A percentile compares a stretch with the other conserved stretches of the same genome.
These are phyloP conservation scores for Hypoxylon trugodes DNA, from an alignment of 495 filamentous ascomycete genomes.

Conservation along the genomic window DNA sequence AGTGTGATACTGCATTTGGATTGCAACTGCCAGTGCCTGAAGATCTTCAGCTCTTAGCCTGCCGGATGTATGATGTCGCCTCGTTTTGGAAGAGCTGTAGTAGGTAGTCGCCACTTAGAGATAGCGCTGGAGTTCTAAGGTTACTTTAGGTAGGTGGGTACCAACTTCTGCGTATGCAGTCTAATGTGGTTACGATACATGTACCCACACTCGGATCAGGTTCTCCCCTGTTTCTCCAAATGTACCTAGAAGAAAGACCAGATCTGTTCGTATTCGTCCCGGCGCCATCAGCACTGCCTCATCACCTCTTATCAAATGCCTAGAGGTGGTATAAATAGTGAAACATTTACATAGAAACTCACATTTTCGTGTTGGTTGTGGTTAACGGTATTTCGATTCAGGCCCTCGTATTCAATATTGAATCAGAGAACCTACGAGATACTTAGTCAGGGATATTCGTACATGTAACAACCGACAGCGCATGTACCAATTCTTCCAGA, in stretches of 20 bases:
- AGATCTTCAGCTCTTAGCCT: too few relatives aligned
- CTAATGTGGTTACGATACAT: conserved; percentile 9
- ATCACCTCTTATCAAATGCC: not conserved
- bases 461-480: conserved; percentile 16
- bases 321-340: not conserved
- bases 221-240: not conserved
- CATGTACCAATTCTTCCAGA: conserved; percentile 14
- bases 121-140: too few relatives aligned
- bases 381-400: not conserved
- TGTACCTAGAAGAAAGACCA: not conserved
- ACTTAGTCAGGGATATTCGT: conserved; percentile 12
- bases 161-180: not conserved
- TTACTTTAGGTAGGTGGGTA: too few relatives aligned
- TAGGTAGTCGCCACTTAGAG: not conserved
- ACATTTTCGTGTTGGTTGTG: conserved; percentile 3
- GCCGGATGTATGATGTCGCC: not conserved
- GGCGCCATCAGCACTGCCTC: conserved; percentile 10
- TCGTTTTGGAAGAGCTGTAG: not conserved
- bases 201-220: too few relatives aligned
- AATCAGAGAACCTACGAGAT: not conserved
- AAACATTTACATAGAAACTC: not conserved
- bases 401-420: conserved; percentile 9
- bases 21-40: not conserved
- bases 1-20: not conserved
- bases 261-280: conserved; percentile 15